Evolutionary conservation across 1,284 basidiomycete species (phyloP), one percentile per base, ranked within the genome.

Genomic region (Clitocybe nebularis): DNA sequence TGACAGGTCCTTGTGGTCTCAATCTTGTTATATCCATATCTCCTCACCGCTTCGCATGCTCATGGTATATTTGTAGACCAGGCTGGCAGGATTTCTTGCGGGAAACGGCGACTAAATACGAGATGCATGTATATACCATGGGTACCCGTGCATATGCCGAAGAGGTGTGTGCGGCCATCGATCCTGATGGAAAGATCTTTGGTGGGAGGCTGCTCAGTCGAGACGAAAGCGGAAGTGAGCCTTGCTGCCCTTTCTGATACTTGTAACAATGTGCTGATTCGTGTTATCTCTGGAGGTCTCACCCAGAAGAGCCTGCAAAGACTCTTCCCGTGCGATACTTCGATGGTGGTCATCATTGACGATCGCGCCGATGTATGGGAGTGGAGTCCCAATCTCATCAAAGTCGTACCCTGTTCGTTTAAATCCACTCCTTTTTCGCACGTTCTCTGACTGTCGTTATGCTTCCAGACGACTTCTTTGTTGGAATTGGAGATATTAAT

Each of bases 61-160:
- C 25, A 28, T 8, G 35, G 19, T 14, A 36, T 46, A 29, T 46
- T n/a, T n/a, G 30, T 52, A 94, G 95, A 51, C 95, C 95, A 0
- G 92, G 93, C n/a, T 78, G 93, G 63, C 66, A 74, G 35, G 70
- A 79, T 32, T 97, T 99, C 60, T 72, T 99, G 39, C 64, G 72
- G 46, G 69, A 76, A 34, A 76, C 90, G 51, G 78, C 88, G 33
- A 66, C 74, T 43, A 84, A 87, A 57, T 99, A 96, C 66, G 93
- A 99, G 67, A 91, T 99, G 89, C 95, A 99, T 64, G 93, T 99
- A 38, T 99, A 99, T 68, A 99, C 95, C 19, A 99, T 99, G 93
- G 95, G 95, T 42, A 98, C 95, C 13, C 80, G 95, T 32, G 88
- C 93, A 33, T 99, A 99, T 63, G 95, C 95, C 29, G 89, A 94